Evolutionary conservation across 2,329 filamentous ascomycete species (phyloP), one percentile per base, ranked within the genome.

Genomic region (Aureobasidium subglaciale): DNA sequence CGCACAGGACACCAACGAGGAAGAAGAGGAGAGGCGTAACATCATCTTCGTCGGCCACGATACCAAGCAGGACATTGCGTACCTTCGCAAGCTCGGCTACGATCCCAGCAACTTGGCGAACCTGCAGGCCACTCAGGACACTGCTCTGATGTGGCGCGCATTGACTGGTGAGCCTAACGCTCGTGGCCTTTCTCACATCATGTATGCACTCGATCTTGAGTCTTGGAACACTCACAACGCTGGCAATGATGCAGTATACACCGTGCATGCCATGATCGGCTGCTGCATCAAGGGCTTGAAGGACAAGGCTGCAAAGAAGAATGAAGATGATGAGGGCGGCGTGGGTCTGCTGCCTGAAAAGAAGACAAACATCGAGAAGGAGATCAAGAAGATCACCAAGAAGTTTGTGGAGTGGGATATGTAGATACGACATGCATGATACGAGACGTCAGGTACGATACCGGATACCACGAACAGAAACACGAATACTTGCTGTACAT

Each of bases 11-110:
- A 2, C 3, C 18, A 18, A 30, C 30, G 41, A 20, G 30, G 43
- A 38, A 4, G 18, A 13, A 2, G 27, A 16, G 10, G 61, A 60
- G 2, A 66, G 67, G 41, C 81, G 85, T 24, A 84, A 82, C 38
- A 71, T 96, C 41, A 75, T 95, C 22, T 75, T 97, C 13, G 82
- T 96, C 2, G 93, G 90, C 16, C 91, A 96, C 65, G 85, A 88
- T 58, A 70, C 86, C 9, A 63, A 70, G 1, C 68, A 77, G 10
- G 93, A 97, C 64, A 73, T 96, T 58, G 71, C 73, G 0, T 90
- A 86, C 65, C 78, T 96, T 10, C 70, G 74, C 3, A 71, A 73
- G 2, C 65, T 92, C n/a, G 85, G 84, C 11, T 85, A 86, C 64
- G 76, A 86, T 49, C 67, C 85, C 2, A 65, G 72, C 53, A 72